These are phyloP conservation scores for Polyplosphaeria fusca DNA, from an alignment of 495 filamentous ascomycete species.

Conservation along the genomic window DNA sequence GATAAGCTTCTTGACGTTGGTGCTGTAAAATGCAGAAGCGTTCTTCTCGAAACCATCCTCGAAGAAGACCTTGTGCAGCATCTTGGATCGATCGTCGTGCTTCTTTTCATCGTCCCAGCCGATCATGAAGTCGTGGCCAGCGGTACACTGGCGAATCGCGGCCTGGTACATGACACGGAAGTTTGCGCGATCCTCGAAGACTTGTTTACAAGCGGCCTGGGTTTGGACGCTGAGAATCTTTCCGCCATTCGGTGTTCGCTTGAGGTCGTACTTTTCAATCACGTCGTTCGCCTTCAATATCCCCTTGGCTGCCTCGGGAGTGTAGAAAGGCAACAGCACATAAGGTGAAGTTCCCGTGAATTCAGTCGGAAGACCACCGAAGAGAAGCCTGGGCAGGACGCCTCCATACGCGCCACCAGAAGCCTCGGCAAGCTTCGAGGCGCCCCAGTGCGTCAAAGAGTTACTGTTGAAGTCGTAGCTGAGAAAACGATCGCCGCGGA, in stretches of 20 bases:
- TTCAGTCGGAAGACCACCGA: constrained; percentile 26
- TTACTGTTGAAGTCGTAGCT: constrained; percentile 40
- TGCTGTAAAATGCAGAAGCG: constrained; percentile 38
- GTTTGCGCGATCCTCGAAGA: constrained; percentile 43
- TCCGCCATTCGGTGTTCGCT: constrained; percentile 34
- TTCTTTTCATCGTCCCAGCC: constrained; percentile 43
- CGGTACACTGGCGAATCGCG: constrained; percentile 40
- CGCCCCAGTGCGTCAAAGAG: constrained; percentile 39
- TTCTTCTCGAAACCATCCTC: constrained; percentile 44
- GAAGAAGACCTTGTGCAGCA: constrained; percentile 44
- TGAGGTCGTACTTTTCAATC: constrained; percentile 40
- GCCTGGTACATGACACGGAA: constrained; percentile 45
- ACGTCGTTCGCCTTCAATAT: constrained; percentile 53
- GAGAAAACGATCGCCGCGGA: constrained; percentile 37
- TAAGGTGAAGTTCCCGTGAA: constrained; percentile 42
- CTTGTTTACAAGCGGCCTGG: constrained; percentile 42
- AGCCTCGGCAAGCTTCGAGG: constrained; percentile 31
- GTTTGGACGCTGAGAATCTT: constrained; percentile 41
- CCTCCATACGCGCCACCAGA: constrained; percentile 40
- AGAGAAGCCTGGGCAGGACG: constrained; percentile 35
- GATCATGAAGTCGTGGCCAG: constrained; percentile 45
- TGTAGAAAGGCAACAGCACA: constrained; percentile 45
- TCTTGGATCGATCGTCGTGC: constrained; percentile 37
- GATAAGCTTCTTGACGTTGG: constrained; percentile 40
- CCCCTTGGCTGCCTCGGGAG: constrained; percentile 47